These are phyloP conservation scores for Hymenoscyphus scutula DNA, from an alignment of 2,329 filamentous ascomycete species.

Conservation along the genomic window DNA sequence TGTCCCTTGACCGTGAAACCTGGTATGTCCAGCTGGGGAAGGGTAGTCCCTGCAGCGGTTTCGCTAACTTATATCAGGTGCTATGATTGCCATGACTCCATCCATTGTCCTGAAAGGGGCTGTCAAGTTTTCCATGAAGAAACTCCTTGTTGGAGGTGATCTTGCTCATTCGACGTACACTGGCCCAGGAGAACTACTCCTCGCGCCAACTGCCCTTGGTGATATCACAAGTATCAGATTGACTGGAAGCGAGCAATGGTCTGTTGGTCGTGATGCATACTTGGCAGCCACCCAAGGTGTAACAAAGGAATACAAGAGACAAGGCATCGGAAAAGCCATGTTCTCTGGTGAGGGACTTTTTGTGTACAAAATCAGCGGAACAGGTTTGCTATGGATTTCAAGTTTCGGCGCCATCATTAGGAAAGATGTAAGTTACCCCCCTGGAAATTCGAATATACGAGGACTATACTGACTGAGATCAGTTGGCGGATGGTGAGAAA, in stretches of 20 bases:
- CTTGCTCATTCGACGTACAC: conserved; percentile 77
- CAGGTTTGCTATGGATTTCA: conserved; percentile 82
- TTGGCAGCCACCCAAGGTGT: conserved; percentile 85
- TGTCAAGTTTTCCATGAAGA: conserved; percentile 86
- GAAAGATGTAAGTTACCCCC: conserved; percentile 73
- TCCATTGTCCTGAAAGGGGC: conserved; percentile 79
- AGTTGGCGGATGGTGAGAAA: conserved; percentile 67
- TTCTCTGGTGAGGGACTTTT: conserved; percentile 93
- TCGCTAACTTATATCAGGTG: conserved; percentile 47
- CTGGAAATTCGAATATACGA: background rate
- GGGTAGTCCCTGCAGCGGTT: background rate
- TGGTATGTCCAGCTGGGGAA: conserved; percentile 44
- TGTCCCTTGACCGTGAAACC: conserved; percentile 81
- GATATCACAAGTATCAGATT: conserved; percentile 82
- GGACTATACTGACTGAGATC: background rate
- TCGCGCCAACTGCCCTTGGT: conserved; percentile 77
- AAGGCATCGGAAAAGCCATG: conserved; percentile 83
- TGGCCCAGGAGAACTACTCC: conserved; percentile 84
- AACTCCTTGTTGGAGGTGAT: conserved; percentile 79
- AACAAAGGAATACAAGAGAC: conserved; percentile 80
- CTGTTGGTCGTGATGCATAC: conserved; percentile 81
- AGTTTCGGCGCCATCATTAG: conserved; percentile 93
- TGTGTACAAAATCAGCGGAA: conserved; percentile 80
- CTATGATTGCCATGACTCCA: conserved; percentile 94
- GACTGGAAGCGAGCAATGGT: conserved; percentile 72